Evolutionary conservation across 1,284 basidiomycete species (phyloP), one percentile per base, ranked within the genome.

Genomic region (Cryptococcus sp.): DNA sequence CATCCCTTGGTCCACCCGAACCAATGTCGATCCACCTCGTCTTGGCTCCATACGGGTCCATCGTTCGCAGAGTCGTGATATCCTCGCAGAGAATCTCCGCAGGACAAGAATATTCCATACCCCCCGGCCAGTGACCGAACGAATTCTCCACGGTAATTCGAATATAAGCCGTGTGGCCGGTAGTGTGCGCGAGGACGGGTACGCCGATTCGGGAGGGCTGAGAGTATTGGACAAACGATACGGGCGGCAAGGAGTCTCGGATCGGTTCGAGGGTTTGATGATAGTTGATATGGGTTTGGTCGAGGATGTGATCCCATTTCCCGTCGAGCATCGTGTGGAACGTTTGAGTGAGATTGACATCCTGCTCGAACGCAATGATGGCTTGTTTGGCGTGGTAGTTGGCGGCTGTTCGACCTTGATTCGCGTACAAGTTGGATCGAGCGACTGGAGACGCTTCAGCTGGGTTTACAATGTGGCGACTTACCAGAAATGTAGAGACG

Each of bases 231-330:
- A 69, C 52, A 33, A 56, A 64, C 18, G 54, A 51, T 9, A 59
- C 41, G 18, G 58, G 48, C 5, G 58, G 55, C 6, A 59, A 43
- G 10, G 53, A 54, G 34, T 59, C 53, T 21, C 53, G 51, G 33
- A 51, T 47, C 2, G 81, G 81, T 62, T 85, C 80, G 54, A 84
- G 83, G 79, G 81, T 82, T 62, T 83, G 83, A 53, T 53, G 45
- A n/a, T 56, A 62, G 43, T 56, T 57, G 47, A 69, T 58, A 24
- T 66, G 57, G 7, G 54, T 82, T 58, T 84, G 83, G 55, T 82
- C 81, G 81, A 85, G 83, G 78, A 84, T 81, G 79, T 66, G 64
- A 33, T 64, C 43, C 62, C 50, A 69, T 74, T 63, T 60, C 74
- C 82, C 80, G 58, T 81, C 73, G 3, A 83, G 69, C 18, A 84